Conservation (phyloP, 2,329 filamentous ascomycete genomes). For the Macrophomina tecta region DNA sequence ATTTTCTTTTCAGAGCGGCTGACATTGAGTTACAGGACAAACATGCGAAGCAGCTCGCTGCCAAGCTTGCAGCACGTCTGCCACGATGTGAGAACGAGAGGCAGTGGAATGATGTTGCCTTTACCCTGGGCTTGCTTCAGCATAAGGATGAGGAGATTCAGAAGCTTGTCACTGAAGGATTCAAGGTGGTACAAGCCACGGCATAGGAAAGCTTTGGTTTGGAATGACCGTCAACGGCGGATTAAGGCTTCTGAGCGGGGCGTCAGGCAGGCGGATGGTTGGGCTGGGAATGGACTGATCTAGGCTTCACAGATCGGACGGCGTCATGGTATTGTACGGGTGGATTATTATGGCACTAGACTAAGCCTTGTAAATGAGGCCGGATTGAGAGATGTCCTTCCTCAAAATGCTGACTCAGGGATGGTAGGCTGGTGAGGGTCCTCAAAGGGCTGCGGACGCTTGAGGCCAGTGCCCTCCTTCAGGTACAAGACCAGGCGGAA, state of each 20-base stretch:
- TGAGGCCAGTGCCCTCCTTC: conserved; percentile 26
- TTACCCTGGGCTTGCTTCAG: conserved; percentile 83
- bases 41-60: conserved; percentile 90
- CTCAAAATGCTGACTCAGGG: not conserved
- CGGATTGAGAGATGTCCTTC: not conserved
- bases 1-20: conserved; percentile 30
- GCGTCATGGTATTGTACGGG: not conserved
- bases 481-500: conserved; percentile 86
- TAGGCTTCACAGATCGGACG: not conserved
- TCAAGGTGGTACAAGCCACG: conserved; percentile 57
- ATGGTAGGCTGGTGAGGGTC: not conserved
- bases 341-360: not conserved
- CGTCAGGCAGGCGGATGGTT: not conserved
- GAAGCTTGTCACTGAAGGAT: conserved; percentile 77
- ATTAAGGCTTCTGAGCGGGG: not conserved
- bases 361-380: not conserved
- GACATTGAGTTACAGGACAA: conserved; percentile 72
- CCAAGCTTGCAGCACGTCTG: conserved; percentile 88
- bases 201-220: not conserved
- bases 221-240: not conserved
- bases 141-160: conserved; percentile 92
- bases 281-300: not conserved
- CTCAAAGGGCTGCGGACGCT: conserved; percentile 17
- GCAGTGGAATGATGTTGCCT: conserved; percentile 98
- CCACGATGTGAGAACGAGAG: conserved; percentile 86